phyloP scores from a whole-genome alignment of 2,329 filamentous ascomycete species.

The Tolypocladium tundrense region DNA sequence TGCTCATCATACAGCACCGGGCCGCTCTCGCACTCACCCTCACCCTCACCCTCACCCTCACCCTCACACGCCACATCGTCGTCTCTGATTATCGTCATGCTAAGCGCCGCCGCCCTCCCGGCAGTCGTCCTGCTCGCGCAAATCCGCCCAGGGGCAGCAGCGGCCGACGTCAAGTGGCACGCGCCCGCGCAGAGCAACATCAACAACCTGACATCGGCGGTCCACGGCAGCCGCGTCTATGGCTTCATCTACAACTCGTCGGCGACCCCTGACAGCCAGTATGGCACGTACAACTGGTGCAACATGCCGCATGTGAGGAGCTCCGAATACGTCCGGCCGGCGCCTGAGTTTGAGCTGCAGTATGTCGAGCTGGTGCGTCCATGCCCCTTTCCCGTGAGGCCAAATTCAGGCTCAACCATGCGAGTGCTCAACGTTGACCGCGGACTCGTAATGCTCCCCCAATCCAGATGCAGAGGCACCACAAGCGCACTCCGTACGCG shows the following conservation, averaged over 20 bases:
- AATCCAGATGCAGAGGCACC: slow-evolving; percentile 63
- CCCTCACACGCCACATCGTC: neutral
- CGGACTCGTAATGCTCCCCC: neutral
- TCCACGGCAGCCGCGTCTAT: slow-evolving; percentile 53
- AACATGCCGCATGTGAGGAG: slow-evolving; percentile 78
- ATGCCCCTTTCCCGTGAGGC: neutral
- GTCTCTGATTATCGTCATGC: neutral
- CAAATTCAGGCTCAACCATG: neutral
- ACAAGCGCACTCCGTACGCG: slow-evolving; percentile 75
- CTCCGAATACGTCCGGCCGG: slow-evolving; percentile 49
- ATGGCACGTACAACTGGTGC: slow-evolving; percentile 69
- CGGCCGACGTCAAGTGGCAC: slow-evolving; percentile 45
- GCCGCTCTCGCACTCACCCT: neutral
- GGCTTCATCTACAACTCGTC: slow-evolving; percentile 68
- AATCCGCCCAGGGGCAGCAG: neutral
- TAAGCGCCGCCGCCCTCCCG: neutral
- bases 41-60: neutral
- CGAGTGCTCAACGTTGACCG: neutral
- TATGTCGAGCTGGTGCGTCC: slow-evolving; percentile 63
- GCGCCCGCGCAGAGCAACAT: slow-evolving; percentile 43
- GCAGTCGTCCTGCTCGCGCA: neutral
- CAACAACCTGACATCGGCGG: slow-evolving; percentile 49
- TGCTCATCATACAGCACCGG: neutral
- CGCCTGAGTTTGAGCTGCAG: slow-evolving; percentile 49
- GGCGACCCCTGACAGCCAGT: slow-evolving; percentile 39